Base-by-base conservation (phyloP, 805 yeast genomes). In the Candida sphagnicola region DNA sequence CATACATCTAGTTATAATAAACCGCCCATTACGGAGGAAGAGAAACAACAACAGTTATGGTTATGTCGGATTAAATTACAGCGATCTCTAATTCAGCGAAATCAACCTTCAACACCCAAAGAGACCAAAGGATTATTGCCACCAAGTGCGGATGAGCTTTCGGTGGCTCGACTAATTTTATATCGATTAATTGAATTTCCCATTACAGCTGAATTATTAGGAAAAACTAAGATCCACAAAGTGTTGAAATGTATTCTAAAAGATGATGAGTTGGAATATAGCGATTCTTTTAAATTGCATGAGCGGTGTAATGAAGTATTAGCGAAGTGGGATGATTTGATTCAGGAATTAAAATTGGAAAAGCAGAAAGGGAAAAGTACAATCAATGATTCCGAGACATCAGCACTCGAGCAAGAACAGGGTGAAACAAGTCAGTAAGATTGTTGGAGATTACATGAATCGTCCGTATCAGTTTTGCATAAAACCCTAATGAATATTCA, bases 161-260 rank as follows among this genome's bases (percentile, higher is more conserved):
- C 59, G 47, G 59, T 62, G 16, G 68, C 72, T 3, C 44, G 74
- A 32, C 51, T 65, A 38, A 61, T 65, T 11, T 56, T 75, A 29
- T 54, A 61, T 39, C 61, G 71, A 26, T 52, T 75, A 16, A 69
- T 62, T 17, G 67, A 65, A 13, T 69, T 72, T 41, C 65, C 74
- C 1, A 64, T 75, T 25, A 61, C 51, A 19, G 53, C 59, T 15
- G 69, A 67, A 12, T 49, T 74, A 15, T 58, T 75, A 41, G 61
- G 57, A 35, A 54, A 55, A 16, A 72, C 79, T 12, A 75, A 74
- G 47, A 57, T 75, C 37, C 78, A 75, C 49, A 75, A 75, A 51
- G 79, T 75, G 1, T 50, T 75, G 42, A 72, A 69, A 49, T 75
- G 76, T 39, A 72, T 75, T 15, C 42, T 65, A 36, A 65, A 63